Evolutionary conservation across 768 basidiomycete species (phyloP), one percentile per base, ranked within the genome.

Genomic region (Boletus patriciae): DNA sequence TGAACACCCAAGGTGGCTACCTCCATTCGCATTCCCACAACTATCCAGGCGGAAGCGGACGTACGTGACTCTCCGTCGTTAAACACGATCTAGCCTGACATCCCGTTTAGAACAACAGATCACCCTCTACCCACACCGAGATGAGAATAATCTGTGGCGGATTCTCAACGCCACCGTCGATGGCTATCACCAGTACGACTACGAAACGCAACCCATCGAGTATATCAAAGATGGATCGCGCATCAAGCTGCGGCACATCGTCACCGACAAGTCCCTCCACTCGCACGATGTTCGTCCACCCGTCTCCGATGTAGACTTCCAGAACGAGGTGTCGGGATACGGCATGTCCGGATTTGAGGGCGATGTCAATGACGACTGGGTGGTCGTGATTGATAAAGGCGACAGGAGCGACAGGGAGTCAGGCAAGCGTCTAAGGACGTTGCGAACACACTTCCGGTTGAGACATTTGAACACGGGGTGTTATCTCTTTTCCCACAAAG

Each of bases 1-100:
- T 94, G 45, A 94, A 98, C 68, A 99, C 97, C 0, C 96, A 99
- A 73, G 97, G 97, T 27, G 97, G 97, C n/a, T 99, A 98, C 70
- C 77, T 99, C 13, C 97, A 99, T 72, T 98, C 97, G 1, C 97
- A 99, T 73, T 57, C 83, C 1, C 93, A 96, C 68, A 84, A 82
- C 50, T 99, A 96, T 67, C 97, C 96, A 0, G 81, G 79, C 34
- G 97, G 97, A 25, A 93, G 90, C 68, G 82, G 90, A 73, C 97
- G 95, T 97, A 72, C 66, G 83, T 77, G 38, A 33, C 33, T 34
- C 19, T 42, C 3, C 15, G 16, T 23, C 38, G 2, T 53, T 15
- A 21, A 34, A 8, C 23, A 13, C 6, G 0, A 43, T 18, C 5
- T 2, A 33, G 33, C 34, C 42, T 56, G 33, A 60, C 51, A 11